These are phyloP conservation scores for Pythium periplocum DNA, from an alignment of 352 stramenopile species.

Conservation along the genomic window DNA sequence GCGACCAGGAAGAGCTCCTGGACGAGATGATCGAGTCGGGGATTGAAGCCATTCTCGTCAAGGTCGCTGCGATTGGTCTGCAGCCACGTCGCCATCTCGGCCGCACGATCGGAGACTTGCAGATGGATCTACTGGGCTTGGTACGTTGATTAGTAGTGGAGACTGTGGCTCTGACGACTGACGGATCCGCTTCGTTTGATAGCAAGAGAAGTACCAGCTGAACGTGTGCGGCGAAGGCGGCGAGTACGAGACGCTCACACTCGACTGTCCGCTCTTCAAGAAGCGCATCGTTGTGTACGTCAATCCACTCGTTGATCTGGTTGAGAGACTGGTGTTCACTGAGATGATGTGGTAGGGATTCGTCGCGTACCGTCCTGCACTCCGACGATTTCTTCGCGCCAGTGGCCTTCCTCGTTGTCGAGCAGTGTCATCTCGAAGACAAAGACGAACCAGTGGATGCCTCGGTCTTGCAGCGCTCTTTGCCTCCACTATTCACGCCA, in stretches of 20 bases:
- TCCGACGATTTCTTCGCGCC: slow-evolving; percentile 90
- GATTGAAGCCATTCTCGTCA: slow-evolving; percentile 95
- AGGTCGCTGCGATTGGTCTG: slow-evolving; percentile 92
- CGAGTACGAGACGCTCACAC: slow-evolving; percentile 98
- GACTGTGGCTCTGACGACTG: slow-evolving; percentile 1
- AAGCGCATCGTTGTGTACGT: slow-evolving; percentile 89
- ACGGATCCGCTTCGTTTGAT: background rate
- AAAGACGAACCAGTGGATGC: slow-evolving; percentile 37
- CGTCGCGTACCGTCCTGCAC: slow-evolving; percentile 90
- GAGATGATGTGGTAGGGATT: slow-evolving; percentile 41
- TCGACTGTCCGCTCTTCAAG: slow-evolving; percentile 96
- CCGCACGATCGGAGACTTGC: slow-evolving; percentile 83
- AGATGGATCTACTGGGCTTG: slow-evolving; percentile 88
- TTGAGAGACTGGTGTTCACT: too few relatives aligned
- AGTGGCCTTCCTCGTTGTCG: slow-evolving; percentile 91
- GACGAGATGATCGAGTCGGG: slow-evolving; percentile 93
- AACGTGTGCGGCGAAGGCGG: slow-evolving; percentile 98
- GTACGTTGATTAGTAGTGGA: slow-evolving; percentile 13
- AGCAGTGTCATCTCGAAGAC: slow-evolving; percentile 86
- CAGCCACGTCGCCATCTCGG: slow-evolving; percentile 79
- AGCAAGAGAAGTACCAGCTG: slow-evolving; percentile 95
- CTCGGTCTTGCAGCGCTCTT: background rate
- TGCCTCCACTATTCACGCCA: slow-evolving; percentile 1
- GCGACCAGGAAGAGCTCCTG: slow-evolving; percentile 89
- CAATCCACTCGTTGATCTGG: background rate